These are phyloP conservation scores for Salix dunnii DNA, from an alignment of 345 rosid genomes.

Conservation along the genomic window DNA sequence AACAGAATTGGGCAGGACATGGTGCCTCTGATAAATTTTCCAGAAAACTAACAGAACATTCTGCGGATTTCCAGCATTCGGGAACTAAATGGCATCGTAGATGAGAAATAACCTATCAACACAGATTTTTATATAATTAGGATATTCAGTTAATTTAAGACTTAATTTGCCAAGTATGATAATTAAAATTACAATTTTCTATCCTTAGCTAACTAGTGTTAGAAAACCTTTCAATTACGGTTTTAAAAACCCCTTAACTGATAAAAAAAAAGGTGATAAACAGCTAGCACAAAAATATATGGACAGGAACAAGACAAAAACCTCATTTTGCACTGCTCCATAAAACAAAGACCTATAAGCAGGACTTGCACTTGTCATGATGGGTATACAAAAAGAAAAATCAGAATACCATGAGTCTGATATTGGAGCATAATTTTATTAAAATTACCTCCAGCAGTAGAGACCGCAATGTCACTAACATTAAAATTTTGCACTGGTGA, in stretches of 20 bases:
- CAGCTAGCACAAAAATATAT: background rate
- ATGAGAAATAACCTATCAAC: background rate
- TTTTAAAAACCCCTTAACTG: background rate
- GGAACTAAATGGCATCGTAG: background rate
- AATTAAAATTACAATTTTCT: background rate
- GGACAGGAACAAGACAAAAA: background rate
- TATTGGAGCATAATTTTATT: background rate
- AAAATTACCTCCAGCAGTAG: conserved; percentile 44
- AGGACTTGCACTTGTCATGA: background rate
- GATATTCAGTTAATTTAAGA: background rate
- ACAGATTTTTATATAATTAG: background rate
- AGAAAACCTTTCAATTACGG: conserved; percentile 1
- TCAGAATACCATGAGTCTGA: background rate
- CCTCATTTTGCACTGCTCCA: background rate
- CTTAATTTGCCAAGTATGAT: background rate
- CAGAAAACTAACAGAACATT: background rate
- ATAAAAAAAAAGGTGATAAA: background rate
- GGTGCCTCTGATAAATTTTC: background rate
- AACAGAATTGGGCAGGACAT: background rate
- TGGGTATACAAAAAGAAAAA: background rate
- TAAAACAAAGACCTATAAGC: background rate
- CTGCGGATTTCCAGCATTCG: background rate
- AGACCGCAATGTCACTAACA: conserved; percentile 36
- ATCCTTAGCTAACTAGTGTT: background rate
- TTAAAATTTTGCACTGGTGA: conserved; percentile 51